Evolutionary conservation across 2,329 filamentous ascomycete genomes (phyloP).

Genomic region (Trichophyton rubrum): DNA sequence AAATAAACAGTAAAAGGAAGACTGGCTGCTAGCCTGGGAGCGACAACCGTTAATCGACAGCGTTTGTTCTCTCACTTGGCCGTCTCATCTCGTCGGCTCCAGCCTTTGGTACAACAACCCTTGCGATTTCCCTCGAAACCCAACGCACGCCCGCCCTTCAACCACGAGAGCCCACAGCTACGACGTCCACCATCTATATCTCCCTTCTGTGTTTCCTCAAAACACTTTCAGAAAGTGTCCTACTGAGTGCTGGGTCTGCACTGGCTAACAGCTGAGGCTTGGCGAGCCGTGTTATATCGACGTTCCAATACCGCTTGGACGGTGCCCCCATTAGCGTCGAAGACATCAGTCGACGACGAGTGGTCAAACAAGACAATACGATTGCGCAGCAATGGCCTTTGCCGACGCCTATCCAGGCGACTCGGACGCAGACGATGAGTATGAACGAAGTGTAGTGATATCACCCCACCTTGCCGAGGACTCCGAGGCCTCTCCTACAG

Average conservation of each 20-base stretch:
- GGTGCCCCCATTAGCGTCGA: not conserved
- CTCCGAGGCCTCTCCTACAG: constrained; percentile 45
- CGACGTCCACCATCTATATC: not conserved
- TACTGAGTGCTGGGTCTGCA: not conserved
- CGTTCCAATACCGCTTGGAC: not conserved
- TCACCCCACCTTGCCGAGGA: constrained; percentile 45
- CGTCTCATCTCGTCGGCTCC: not conserved
- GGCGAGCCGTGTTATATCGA: not conserved
- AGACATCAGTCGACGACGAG: not conserved
- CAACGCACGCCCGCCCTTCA: not conserved
- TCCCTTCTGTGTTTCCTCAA: not conserved
- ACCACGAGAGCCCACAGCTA: not conserved
- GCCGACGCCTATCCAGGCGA: constrained; percentile 43
- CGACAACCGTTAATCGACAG: not conserved
- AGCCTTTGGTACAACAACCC: not conserved
- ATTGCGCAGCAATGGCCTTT: constrained; percentile 1
- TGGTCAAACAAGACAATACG: not conserved
- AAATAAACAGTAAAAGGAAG: not conserved
- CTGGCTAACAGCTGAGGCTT: not conserved
- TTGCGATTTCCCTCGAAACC: not conserved
- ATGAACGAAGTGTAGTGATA: constrained; percentile 47
- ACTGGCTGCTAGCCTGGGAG: not conserved
- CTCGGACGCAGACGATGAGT: constrained; percentile 54
- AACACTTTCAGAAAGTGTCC: not conserved
- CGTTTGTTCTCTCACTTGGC: not conserved